Base-by-base conservation (phyloP, 2,329 filamentous ascomycete genomes). In the Fusarium keratoplasticum region DNA sequence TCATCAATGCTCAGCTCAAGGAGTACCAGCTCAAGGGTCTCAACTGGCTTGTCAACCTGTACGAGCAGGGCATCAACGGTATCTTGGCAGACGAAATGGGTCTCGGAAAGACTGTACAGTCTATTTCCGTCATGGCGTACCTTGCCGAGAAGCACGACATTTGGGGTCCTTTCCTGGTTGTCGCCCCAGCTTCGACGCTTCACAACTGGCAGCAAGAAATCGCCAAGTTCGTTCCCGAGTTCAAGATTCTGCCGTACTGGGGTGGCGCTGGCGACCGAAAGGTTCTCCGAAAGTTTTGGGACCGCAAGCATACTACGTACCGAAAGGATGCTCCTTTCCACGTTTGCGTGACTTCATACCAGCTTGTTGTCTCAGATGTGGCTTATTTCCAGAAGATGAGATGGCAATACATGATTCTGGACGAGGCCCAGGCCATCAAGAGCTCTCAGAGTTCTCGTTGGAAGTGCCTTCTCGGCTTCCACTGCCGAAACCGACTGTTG, bases 171-270 rank as follows among this genome's bases (percentile, higher is more conserved):
- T 98, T 98, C 86, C 85, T 99, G 58, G 96, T 99, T 75, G 97
- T 99, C 72, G 96, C 96, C 0, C 96, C 96, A 0, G 95, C 96
- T 1, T 98, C 95, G 1, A 99, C 96, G 2, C 87, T 99, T 67
- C 96, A 99, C 91, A 99, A 99, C 81, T 99, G 96, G 96, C 95
- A 99, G 83, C 96, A 99, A 82, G 96, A 99, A 86, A 98, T 99
- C 74, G 90, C 94, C 70, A 95, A 91, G 82, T 99, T 99, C 82
- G 95, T 99, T 2, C 96, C 96, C 1, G 91, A 94, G 67, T 91
- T 99, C 82, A 98, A 98, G 84, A 95, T 98, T 33, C 87, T 99
- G 38, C 96, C 96, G 3, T 99, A 99, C 86, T 99, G 96, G 96
- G 96, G 96, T 76, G 96, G 92, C 66, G 95, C 95, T 14, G 94